phyloP scores from a whole-genome alignment of 495 filamentous ascomycete species.

The Penicillium egyptiacum region DNA sequence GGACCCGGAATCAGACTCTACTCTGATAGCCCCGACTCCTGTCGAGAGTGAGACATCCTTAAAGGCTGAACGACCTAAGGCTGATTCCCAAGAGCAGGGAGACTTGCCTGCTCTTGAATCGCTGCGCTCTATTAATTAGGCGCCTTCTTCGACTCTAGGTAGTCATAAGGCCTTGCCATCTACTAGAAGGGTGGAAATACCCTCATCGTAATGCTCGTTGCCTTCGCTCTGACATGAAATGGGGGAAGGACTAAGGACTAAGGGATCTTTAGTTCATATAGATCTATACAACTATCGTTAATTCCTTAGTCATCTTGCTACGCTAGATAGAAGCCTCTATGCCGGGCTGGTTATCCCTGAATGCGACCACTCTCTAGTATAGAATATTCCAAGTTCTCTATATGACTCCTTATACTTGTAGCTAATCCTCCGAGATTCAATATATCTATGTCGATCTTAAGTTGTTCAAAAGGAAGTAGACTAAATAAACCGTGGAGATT shows the following conservation, averaged over 20 bases:
- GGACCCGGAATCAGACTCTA: conserved; percentile 25
- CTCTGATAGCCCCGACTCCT: background rate
- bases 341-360: conserved; percentile 6
- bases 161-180: conserved; percentile 11
- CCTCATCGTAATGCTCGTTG: conserved; percentile 10
- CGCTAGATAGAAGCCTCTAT: background rate
- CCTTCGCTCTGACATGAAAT: background rate
- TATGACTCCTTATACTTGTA: conserved; percentile 1
- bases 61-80: conserved; percentile 1
- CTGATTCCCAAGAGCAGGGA: conserved; percentile 3
- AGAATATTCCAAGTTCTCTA: background rate
- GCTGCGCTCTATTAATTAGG: conserved; percentile 14
- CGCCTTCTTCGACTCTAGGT: conserved; percentile 4
- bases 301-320: background rate
- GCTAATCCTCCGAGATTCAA: background rate
- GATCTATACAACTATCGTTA: background rate
- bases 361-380: conserved; percentile 5
- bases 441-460: background rate
- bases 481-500: background rate
- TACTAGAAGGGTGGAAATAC: conserved; percentile 5
- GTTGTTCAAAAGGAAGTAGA: background rate
- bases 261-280: background rate
- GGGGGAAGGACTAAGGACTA: background rate
- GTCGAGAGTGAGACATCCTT: conserved; percentile 15
- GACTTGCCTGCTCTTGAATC: conserved; percentile 12